Base-by-base conservation (phyloP, 176 grass and related monocot genomes). In the Zea luxurians region DNA sequence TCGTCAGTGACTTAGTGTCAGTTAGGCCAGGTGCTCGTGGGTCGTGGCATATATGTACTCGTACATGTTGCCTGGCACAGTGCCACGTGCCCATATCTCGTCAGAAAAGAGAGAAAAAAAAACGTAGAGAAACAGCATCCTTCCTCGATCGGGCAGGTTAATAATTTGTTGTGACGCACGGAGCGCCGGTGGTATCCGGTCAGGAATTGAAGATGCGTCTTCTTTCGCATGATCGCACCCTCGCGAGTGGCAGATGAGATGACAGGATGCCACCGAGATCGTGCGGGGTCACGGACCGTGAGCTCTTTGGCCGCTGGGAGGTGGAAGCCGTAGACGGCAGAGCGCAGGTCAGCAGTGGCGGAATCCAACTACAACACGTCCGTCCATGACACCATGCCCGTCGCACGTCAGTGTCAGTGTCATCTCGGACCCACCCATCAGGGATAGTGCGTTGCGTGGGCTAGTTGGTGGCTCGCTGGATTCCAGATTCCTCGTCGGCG, bases 401-500 rank as follows among this genome's bases (percentile, higher is more conserved):
- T 53, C 4, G 13, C 49, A 52, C 49, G 49, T 27, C 27, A 27
- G 27, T 27, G 27, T 27, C 27, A 27, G 27, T 27, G 13, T 50
- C 48, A 50, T 50, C 48, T 13, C 49, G 49, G 50, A 0, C 13
- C 34, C 40, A 21, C 57, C 2, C 1, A 18, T 60, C 18, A 60
- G 34, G 10, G 15, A 53, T 0, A 2, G 13, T 27, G 27, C 27
- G 27, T 27, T 40, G 49, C 13, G 49, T 13, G 37, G 36, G 1
- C 5, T 45, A 18, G 48, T 18, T 8, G 54, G 65, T 11, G 16
- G 12, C 38, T 12, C 0, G 78, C 72, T 76, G 65, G 72, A 86
- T 82, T 82, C 65, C 78, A 64, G 84, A 71, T 65, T 87, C 84
- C 2, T 58, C 7, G 20, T 35, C 45, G 38, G n/a, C 10, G 15